Conservation (phyloP, 2,329 filamentous ascomycete species). For the Lasiodiplodia sp. region DNA sequence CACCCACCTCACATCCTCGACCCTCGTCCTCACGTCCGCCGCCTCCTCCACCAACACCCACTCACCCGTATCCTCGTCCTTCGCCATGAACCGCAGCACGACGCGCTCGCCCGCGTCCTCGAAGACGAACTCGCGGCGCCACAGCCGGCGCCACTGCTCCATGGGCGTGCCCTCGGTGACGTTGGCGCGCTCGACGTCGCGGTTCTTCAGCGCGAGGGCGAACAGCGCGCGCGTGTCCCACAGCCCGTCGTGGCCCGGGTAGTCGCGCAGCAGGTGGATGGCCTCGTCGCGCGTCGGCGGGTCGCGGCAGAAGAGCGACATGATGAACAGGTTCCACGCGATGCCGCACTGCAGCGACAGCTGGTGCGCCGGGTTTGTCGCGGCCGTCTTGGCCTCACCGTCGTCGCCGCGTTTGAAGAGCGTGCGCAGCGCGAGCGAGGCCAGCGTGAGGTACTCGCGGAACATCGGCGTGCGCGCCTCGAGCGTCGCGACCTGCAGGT, state of each 20-base stretch:
- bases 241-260: slow-evolving; percentile 6
- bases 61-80: neutral
- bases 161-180: neutral
- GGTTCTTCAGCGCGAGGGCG: neutral
- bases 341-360: neutral
- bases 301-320: slow-evolving; percentile 3
- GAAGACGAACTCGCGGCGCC: slow-evolving; percentile 1
- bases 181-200: neutral
- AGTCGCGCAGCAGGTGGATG: neutral
- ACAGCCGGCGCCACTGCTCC: slow-evolving; percentile 1
- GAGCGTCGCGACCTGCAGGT: neutral
- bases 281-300: neutral
- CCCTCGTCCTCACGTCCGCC: neutral
- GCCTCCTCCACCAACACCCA: slow-evolving; percentile 14
- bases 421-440: neutral
- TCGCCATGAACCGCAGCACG: neutral
- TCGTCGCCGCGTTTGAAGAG: too few relatives aligned
- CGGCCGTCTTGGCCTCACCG: neutral
- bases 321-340: neutral
- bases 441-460: slow-evolving; percentile 1
- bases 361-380: neutral
- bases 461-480: slow-evolving; percentile 1
- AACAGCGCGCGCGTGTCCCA: slow-evolving; percentile 4
- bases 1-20: neutral
- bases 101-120: neutral